These are phyloP conservation scores for Cyclotella baltica DNA, from an alignment of 108 stramenopile genomes.

Conservation along the genomic window DNA sequence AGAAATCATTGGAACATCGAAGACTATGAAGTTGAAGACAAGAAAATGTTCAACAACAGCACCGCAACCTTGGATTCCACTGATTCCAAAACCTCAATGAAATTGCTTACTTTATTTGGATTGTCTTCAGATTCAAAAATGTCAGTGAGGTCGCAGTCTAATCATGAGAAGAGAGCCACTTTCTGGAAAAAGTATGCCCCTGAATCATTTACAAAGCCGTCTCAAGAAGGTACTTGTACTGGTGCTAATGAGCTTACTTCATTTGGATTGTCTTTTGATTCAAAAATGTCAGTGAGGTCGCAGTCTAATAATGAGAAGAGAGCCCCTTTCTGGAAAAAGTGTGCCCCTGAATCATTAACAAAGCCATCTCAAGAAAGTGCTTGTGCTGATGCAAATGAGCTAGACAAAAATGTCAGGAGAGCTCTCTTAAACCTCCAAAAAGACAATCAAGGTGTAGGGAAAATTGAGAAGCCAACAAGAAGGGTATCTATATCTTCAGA, in stretches of 20 bases:
- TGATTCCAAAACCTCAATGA: not conserved
- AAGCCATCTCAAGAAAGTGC: no score
- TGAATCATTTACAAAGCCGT: not conserved
- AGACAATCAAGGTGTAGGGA: not conserved
- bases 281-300: not conserved
- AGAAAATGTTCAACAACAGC: no score
- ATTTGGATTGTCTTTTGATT: no score
- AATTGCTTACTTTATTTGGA: no score
- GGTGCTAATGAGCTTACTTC: no score
- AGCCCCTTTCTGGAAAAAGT: conserved; percentile 3
- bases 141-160: not conserved
- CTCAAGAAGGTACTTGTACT: no score
- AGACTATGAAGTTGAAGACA: not conserved
- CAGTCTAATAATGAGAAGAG: not conserved
- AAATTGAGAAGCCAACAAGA: not conserved
- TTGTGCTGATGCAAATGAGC: not conserved
- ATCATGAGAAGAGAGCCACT: not conserved
- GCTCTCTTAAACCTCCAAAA: conserved; percentile 23
- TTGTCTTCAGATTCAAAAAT: no score
- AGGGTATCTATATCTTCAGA: not conserved
- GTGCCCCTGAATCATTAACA: not conserved
- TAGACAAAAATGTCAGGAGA: conserved; percentile 2
- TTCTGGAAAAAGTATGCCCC: conserved; percentile 12
- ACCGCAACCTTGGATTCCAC: no score
- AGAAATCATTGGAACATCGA: not conserved